Conservation (phyloP, 805 yeast species). For the Nakazawaea pomicola region DNA sequence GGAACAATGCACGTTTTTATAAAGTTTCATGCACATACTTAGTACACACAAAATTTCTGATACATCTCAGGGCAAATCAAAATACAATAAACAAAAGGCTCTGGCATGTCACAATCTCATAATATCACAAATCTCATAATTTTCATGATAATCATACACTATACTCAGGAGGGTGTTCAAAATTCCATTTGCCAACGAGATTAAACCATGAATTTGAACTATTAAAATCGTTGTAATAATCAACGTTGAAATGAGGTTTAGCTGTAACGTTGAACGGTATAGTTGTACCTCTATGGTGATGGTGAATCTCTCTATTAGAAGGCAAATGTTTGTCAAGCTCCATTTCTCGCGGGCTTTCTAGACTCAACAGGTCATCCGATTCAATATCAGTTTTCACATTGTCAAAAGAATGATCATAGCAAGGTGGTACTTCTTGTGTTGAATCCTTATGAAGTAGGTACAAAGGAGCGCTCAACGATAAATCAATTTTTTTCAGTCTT, state of each 20-base stretch:
- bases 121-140: too few species aligned
- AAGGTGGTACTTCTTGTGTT: conserved; percentile 2
- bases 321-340: neutral
- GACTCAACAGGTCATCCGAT: neutral
- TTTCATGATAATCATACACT: too few species aligned
- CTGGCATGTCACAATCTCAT: neutral
- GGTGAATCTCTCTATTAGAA: too few species aligned
- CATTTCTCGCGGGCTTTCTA: neutral
- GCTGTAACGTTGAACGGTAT: neutral
- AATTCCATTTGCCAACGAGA: neutral
- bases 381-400: too few species aligned
- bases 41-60: too few species aligned
- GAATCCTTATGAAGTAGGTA: conserved; percentile 9
- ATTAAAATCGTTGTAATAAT: neutral
- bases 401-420: neutral
- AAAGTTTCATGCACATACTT: too few species aligned
- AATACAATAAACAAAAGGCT: too few species aligned
- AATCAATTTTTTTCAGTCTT: conserved; percentile 1
- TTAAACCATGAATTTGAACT: conserved; percentile 1
- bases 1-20: too few species aligned
- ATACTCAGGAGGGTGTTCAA: neutral
- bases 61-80: too few species aligned
- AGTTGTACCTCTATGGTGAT: neutral
- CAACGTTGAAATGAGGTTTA: neutral
- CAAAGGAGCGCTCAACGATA: conserved; percentile 6